Evolutionary conservation across 495 filamentous ascomycete genomes (phyloP).

Genomic region (Sabuloglossum arenarium): DNA sequence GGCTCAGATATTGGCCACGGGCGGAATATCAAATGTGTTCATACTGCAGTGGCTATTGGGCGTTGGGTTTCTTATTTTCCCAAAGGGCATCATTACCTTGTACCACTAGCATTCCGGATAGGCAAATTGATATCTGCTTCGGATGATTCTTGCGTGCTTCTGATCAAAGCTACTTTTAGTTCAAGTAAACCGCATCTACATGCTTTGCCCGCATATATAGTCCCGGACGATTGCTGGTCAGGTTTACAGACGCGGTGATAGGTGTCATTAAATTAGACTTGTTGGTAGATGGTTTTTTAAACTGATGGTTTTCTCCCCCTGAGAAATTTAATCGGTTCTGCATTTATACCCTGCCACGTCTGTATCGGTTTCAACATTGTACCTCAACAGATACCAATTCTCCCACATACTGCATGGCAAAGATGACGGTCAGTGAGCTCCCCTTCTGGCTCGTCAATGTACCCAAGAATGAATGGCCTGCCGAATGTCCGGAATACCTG

Average conservation of each 20-base stretch:
- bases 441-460: constrained; percentile 75
- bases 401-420: background rate
- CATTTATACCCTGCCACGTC: too few species aligned
- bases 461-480: constrained; percentile 33
- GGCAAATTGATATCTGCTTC: background rate
- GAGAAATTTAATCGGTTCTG: too few species aligned
- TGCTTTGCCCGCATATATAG: too few species aligned
- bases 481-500: constrained; percentile 50
- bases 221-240: too few species aligned
- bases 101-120: background rate
- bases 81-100: background rate
- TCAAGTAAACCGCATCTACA: too few species aligned
- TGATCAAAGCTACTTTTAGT: too few species aligned
- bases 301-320: too few species aligned
- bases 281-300: too few species aligned
- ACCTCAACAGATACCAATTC: background rate
- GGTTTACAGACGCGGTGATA: too few species aligned
- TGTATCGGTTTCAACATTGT: constrained; percentile 1
- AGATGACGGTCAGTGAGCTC: constrained; percentile 14
- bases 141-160: background rate
- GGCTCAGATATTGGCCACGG: background rate
- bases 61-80: background rate
- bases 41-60: background rate
- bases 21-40: background rate
- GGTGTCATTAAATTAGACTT: too few species aligned